phyloP scores from a whole-genome alignment of 1,139 yeast species.

The Nematodospora anomalae region DNA sequence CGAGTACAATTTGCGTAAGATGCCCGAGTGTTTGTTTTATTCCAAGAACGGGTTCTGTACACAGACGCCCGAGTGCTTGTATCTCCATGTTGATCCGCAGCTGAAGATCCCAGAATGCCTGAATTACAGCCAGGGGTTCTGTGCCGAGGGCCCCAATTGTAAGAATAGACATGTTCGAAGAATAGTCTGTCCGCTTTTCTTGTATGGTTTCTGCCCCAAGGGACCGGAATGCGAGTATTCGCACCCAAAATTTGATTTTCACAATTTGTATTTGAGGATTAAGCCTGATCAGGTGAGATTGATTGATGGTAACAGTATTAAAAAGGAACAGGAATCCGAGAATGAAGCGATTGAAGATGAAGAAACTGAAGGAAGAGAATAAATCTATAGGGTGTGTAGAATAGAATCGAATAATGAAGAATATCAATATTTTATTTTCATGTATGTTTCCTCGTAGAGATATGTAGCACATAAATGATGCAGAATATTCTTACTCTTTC shows the following conservation, averaged over 20 bases:
- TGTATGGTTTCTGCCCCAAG: slow-evolving; percentile 92
- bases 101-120: slow-evolving; percentile 85
- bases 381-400: background rate
- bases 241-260: slow-evolving; percentile 56
- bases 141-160: slow-evolving; percentile 91
- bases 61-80: slow-evolving; percentile 92
- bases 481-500: too few relatives aligned
- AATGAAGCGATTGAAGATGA: slow-evolving; percentile 10
- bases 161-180: slow-evolving; percentile 78
- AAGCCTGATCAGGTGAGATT: slow-evolving; percentile 39
- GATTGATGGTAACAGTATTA: slow-evolving; percentile 1
- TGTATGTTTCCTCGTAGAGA: background rate
- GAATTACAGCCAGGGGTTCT: slow-evolving; percentile 83
- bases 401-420: background rate
- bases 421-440: background rate
- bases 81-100: slow-evolving; percentile 87
- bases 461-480: too few relatives aligned
- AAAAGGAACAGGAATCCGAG: slow-evolving; percentile 4
- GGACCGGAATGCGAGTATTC: slow-evolving; percentile 59
- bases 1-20: slow-evolving; percentile 88
- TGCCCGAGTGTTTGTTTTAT: slow-evolving; percentile 95
- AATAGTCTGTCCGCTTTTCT: slow-evolving; percentile 74
- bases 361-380: slow-evolving; percentile 11
- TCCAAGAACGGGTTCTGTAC: slow-evolving; percentile 90
- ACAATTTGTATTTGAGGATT: slow-evolving; percentile 48